phyloP scores from a whole-genome alignment of 225 moss, liverwort and hornwort species.

The Physcomitrellopsis africana region DNA sequence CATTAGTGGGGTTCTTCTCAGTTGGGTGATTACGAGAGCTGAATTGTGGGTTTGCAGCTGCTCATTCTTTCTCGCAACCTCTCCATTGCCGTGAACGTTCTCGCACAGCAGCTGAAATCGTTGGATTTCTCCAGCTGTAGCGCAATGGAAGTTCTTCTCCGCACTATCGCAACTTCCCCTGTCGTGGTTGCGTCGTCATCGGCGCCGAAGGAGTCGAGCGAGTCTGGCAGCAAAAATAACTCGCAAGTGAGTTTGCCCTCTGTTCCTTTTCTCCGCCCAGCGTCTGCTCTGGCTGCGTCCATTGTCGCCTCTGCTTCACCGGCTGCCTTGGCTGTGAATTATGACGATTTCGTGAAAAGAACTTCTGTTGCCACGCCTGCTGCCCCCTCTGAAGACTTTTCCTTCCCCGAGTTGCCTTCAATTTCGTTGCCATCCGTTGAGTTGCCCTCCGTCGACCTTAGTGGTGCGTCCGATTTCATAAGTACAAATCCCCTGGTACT shows the following conservation, averaged over 20 bases:
- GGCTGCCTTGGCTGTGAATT: constrained; percentile 44
- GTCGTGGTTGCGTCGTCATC: constrained; percentile 25
- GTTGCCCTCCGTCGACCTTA: constrained; percentile 35
- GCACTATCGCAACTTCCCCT: constrained; percentile 31
- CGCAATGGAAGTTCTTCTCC: constrained; percentile 40
- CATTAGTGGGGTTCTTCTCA: not conserved
- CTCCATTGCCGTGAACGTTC: constrained; percentile 2
- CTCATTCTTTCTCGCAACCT: not conserved
- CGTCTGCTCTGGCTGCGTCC: constrained; percentile 34
- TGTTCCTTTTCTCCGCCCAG: constrained; percentile 31
- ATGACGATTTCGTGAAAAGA: constrained; percentile 45
- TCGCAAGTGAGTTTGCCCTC: constrained; percentile 20
- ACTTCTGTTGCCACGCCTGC: constrained; percentile 28
- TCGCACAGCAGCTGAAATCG: not conserved
- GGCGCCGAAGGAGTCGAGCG: constrained; percentile 4
- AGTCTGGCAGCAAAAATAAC: constrained; percentile 14
- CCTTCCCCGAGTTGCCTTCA: constrained; percentile 22
- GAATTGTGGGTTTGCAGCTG: not conserved
- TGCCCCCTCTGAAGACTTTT: constrained; percentile 4
- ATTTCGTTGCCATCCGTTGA: constrained; percentile 28
- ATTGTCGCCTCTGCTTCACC: constrained; percentile 33
- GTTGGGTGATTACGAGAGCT: not conserved
- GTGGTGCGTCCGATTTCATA: constrained; percentile 45
- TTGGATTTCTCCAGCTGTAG: constrained; percentile 12
- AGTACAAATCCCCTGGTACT: constrained; percentile 66